These are phyloP conservation scores for Fusarium sp. DNA, from an alignment of 2,329 filamentous ascomycete genomes.

Conservation along the genomic window DNA sequence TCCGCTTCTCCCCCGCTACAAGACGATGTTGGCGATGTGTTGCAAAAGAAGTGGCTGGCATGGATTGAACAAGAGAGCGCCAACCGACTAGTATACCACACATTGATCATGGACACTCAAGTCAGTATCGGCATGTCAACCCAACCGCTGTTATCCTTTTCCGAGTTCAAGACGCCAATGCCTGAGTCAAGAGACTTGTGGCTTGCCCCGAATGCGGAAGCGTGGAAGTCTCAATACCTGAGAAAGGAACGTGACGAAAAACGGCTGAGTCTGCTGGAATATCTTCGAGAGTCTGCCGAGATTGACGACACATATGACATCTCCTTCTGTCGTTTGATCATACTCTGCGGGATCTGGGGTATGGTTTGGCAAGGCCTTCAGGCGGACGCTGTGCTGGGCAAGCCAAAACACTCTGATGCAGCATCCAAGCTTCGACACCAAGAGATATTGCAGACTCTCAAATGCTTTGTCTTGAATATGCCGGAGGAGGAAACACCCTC, in stretches of 20 bases:
- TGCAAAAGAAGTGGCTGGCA: slow-evolving; percentile 25
- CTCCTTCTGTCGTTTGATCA: slow-evolving; percentile 10
- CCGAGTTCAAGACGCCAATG: slow-evolving; percentile 17
- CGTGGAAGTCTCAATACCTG: slow-evolving; percentile 25
- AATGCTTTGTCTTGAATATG: slow-evolving; percentile 21
- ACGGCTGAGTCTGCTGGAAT: slow-evolving; percentile 7
- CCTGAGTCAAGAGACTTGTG: slow-evolving; percentile 27
- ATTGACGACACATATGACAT: slow-evolving; percentile 16
- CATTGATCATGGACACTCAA: slow-evolving; percentile 22
- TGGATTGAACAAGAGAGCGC: slow-evolving; percentile 28
- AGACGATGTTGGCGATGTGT: slow-evolving; percentile 11
- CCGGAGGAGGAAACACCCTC: neutral
- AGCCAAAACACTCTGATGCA: slow-evolving; percentile 15
- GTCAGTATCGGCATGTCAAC: slow-evolving; percentile 24
- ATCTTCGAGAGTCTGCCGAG: slow-evolving; percentile 18
- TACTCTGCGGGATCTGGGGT: slow-evolving; percentile 24
- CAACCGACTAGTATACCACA: slow-evolving; percentile 18
- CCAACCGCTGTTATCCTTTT: slow-evolving; percentile 21
- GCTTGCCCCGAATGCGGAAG: slow-evolving; percentile 22
- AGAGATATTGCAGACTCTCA: slow-evolving; percentile 11
- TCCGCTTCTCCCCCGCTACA: neutral
- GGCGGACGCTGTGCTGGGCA: slow-evolving; percentile 1
- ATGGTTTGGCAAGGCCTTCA: slow-evolving; percentile 29
- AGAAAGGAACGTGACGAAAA: slow-evolving; percentile 1
- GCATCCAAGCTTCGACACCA: slow-evolving; percentile 22